Conservation (phyloP, 1,284 basidiomycete species). For the Sporisorium iseilematis-ciliati region DNA sequence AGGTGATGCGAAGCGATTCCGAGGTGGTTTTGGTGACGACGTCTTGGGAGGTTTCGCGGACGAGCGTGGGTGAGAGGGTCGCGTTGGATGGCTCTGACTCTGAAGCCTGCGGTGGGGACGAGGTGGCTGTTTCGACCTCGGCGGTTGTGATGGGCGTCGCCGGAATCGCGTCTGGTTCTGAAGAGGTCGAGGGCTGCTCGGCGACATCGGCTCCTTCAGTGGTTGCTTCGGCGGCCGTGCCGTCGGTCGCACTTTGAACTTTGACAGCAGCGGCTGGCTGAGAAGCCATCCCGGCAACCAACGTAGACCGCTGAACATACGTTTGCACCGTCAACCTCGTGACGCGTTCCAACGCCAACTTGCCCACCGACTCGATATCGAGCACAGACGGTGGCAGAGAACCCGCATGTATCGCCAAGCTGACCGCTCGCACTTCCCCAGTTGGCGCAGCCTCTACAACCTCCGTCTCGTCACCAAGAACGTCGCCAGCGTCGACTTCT, state of each 20-base stretch:
- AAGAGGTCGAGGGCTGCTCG: neutral
- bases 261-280: neutral
- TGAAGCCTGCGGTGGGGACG: neutral
- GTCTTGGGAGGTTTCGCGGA: conserved; percentile 40
- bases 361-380: neutral
- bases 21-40: conserved; percentile 20
- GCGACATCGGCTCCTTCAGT: neutral
- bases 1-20: conserved; percentile 31
- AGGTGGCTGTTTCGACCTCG: neutral
- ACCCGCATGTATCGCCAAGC: neutral
- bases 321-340: conserved; percentile 22
- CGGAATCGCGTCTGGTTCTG: neutral
- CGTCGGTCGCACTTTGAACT: neutral
- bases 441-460: conserved; percentile 8
- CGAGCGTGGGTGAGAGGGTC: conserved; percentile 10
- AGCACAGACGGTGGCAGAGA: conserved; percentile 22
- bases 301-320: conserved; percentile 17
- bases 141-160: conserved; percentile 9
- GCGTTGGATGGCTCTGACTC: neutral
- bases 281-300: neutral
- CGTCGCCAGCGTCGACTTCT: neutral
- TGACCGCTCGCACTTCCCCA: neutral
- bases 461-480: conserved; percentile 12
- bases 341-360: conserved; percentile 24
- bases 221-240: neutral